Base-by-base conservation (phyloP, 768 basidiomycete species). In the Leccinum boreale region DNA sequence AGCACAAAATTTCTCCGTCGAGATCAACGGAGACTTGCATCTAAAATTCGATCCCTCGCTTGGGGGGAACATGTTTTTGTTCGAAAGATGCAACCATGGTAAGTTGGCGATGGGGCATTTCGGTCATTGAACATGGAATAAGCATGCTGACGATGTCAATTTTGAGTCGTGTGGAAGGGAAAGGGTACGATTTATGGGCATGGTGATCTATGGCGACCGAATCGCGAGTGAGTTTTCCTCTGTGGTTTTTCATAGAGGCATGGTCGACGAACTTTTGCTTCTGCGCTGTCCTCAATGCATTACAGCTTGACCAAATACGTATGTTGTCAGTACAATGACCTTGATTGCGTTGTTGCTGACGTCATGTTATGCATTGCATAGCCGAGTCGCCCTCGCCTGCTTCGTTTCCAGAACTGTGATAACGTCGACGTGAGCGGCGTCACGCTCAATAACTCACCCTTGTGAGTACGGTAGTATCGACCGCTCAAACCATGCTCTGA, bases 401-500 rank as follows among this genome's bases (percentile, higher is more conserved):
- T 51, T 19, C 50, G 50, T 23, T 51, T 62, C 39, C 33, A 58
- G 44, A 2, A 53, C 12, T 61, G 59, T 36, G 19, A 56, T 14
- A 31, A 61, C 15, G 17, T 35, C 9, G 50, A 61, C 14, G 50
- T 57, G 21, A 67, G 58, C 14, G 62, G 57, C 29, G 65, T 67
- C 57, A 57, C 55, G 12, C 59, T 61, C 19, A 0, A 36, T n/a
- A 67, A 57, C 44, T 47, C 57, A 12, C 58, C 57, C 15, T 23
- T 45, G 65, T 64, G 12, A 28, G 58, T 44, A 19, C 11, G 42
- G 10, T n/a, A 11, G 29, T 24, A 39, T 33, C 12, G 2, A 28
- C 24, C 9, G 10, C 17, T 42, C 15, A 10, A 17, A n/a, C 24
- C 9, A n/a, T 31, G 14, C 19, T 35, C 3, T 17, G 14, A 53